Base-by-base conservation (phyloP, 1,139 yeast species). In the Suhomyces taliae region DNA sequence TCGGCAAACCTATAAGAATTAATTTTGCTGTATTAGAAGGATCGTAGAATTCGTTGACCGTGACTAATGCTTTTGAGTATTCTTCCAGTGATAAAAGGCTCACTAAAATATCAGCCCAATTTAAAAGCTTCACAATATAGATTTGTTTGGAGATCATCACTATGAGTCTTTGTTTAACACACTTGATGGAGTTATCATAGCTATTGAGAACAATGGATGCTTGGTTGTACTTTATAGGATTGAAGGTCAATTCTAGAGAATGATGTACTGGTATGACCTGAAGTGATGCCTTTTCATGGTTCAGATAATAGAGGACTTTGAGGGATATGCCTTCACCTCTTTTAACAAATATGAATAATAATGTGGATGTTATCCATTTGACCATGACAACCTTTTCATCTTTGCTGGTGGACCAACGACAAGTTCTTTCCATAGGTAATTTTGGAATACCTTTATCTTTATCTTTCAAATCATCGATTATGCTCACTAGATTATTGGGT, bases 41-140 rank as follows among this genome's bases (percentile, higher is more conserved):
- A 27, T 59, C 57, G 56, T 81, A 88, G 59, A 78, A 86, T 11
- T 67, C 66, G 41, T 79, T 71, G 0, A 87, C 85, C 9, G 77
- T 66, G 6, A 70, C 64, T 27, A 88, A 70, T 0, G 95, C 93
- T 2, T 66, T 68, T 10, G 77, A 64, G 48, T 83, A 85, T 34
- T 76, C 66, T 0, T 78, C 79, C 6, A 64, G 55, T 8, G 79
- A 69, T 51, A 88, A 68, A 11, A 81, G 62, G 11, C 69, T 75
- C 47, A 74, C 67, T 12, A 84, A 61, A 24, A 78, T 69, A 56
- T 87, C 95, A 0, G 90, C 90, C 96, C 96, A 89, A 54, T 79
- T 83, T 6, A 83, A 71, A 11, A 83, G 65, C 12, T 82, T 69
- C 0, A 91, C 95, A 11, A 83, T 72, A 6, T 67, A 68, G 34